Conservation (phyloP, 1,139 yeast species). For the Lodderomyces orthopsilosis region DNA sequence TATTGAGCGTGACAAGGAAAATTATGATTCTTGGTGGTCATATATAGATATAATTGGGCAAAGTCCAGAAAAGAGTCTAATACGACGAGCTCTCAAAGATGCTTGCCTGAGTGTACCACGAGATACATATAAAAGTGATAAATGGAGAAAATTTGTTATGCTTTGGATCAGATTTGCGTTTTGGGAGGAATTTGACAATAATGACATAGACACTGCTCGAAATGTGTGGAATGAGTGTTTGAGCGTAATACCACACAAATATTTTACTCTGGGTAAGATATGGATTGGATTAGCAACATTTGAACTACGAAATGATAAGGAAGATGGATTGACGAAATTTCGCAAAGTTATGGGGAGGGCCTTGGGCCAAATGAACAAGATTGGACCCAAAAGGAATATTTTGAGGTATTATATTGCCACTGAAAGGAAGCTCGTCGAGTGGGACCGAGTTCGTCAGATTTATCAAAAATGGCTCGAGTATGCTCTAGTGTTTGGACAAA, state of each 20-base stretch:
- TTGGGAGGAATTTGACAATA: slow-evolving; percentile 54
- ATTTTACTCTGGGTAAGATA: slow-evolving; percentile 65
- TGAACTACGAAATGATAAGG: slow-evolving; percentile 56
- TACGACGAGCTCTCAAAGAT: slow-evolving; percentile 36
- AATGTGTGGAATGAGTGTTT: slow-evolving; percentile 50
- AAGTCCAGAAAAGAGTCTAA: slow-evolving; percentile 16
- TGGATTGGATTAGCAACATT: slow-evolving; percentile 76
- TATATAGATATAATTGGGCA: slow-evolving; percentile 48
- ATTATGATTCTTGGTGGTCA: slow-evolving; percentile 83
- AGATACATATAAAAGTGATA: slow-evolving; percentile 33
- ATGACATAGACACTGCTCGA: slow-evolving; percentile 48
- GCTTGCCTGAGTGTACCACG: slow-evolving; percentile 40
- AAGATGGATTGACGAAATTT: slow-evolving; percentile 43
- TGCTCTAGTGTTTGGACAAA: slow-evolving; percentile 41
- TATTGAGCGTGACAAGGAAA: slow-evolving; percentile 46
- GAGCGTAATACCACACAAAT: slow-evolving; percentile 52
- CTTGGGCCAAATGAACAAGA: slow-evolving; percentile 49
- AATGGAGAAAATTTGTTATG: slow-evolving; percentile 68
- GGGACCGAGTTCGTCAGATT: slow-evolving; percentile 72
- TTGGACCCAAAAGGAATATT: slow-evolving; percentile 56
- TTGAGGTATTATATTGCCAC: slow-evolving; percentile 62
- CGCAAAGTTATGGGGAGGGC: slow-evolving; percentile 72
- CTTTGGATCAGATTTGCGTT: slow-evolving; percentile 69
- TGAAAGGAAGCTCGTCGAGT: slow-evolving; percentile 60
- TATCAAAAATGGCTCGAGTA: slow-evolving; percentile 66